A percentile compares a stretch with the other conserved stretches of the same genome.
phyloP scores from a whole-genome alignment of 2,329 filamentous ascomycete species.

The Diplodia intermedia region DNA sequence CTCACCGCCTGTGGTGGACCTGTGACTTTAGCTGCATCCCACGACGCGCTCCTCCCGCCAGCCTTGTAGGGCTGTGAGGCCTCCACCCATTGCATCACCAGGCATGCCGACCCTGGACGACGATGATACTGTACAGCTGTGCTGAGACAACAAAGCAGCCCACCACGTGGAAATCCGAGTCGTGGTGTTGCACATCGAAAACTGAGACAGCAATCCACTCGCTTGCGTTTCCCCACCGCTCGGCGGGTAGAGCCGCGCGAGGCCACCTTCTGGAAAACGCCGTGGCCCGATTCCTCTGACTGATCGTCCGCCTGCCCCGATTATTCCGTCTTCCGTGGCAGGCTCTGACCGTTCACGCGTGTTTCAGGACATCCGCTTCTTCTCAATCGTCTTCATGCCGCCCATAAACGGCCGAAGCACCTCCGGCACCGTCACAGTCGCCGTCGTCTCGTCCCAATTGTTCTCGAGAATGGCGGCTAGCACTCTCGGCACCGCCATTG shows the following conservation, averaged over 20 bases:
- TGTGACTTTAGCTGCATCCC: conserved; percentile 9
- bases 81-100: conserved; percentile 27
- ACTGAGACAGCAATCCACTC: conserved; percentile 24
- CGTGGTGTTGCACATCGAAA: conserved; percentile 21
- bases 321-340: conserved; percentile 18
- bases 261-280: conserved; percentile 23
- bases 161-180: conserved; percentile 23
- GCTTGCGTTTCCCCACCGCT: conserved; percentile 21
- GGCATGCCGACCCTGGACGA: conserved; percentile 7
- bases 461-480: conserved; percentile 89
- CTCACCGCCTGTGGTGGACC: conserved; percentile 17
- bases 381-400: conserved; percentile 45
- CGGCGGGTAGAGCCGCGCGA: conserved; percentile 20
- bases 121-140: conserved; percentile 8
- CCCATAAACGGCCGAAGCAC: conserved; percentile 86
- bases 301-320: conserved; percentile 15
- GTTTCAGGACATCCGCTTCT: conserved; percentile 32
- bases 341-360: conserved; percentile 12
- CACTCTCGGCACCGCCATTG: conserved; percentile 87
- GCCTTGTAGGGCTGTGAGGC: conserved; percentile 20
- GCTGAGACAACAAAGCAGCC: conserved; percentile 11
- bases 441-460: conserved; percentile 77
- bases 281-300: conserved; percentile 6
- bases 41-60: conserved; percentile 2
- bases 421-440: conserved; percentile 76